Evolutionary conservation across 805 yeast species (phyloP).

Genomic region (Wickerhamiella domercqiae): DNA sequence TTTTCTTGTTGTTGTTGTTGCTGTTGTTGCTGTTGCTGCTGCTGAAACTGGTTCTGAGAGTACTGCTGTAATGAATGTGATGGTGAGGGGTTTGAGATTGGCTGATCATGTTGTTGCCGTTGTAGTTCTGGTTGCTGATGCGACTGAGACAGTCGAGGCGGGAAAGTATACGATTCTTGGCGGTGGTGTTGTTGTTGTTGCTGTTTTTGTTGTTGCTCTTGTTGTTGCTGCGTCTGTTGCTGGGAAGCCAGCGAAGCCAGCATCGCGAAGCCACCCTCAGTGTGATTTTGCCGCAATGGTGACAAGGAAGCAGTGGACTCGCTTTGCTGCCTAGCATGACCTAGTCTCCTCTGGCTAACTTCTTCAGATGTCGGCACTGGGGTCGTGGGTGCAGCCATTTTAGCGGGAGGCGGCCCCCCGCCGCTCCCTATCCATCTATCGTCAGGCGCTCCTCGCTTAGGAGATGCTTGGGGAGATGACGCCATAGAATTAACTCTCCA

Average conservation of each 20-base stretch:
- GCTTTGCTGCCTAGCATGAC: too few relatives aligned
- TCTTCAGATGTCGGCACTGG: too few relatives aligned
- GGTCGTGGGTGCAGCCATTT: too few relatives aligned
- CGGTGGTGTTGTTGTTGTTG: constrained; percentile 3
- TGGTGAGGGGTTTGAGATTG: background rate
- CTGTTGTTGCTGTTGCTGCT: constrained; percentile 1
- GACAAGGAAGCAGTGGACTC: too few relatives aligned
- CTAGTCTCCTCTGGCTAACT: too few relatives aligned
- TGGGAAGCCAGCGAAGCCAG: background rate
- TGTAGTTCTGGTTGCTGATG: background rate
- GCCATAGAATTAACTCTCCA: too few relatives aligned
- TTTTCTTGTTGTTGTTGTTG: background rate
- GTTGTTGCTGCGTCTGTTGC: background rate
- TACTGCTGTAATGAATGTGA: background rate
- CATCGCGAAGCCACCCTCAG: constrained; percentile 1
- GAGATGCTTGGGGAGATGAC: too few relatives aligned
- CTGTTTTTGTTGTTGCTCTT: background rate
- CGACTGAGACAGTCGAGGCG: background rate
- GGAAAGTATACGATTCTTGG: constrained; percentile 2
- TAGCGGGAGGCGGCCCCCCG: too few relatives aligned
- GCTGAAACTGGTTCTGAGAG: too few relatives aligned
- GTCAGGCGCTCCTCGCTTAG: too few relatives aligned
- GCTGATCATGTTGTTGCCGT: background rate
- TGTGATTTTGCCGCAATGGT: too few relatives aligned
- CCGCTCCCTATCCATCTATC: too few relatives aligned